These are phyloP conservation scores for Helichrysum umbraculigerum DNA, from an alignment of 129 eudicot species.

Conservation along the genomic window DNA sequence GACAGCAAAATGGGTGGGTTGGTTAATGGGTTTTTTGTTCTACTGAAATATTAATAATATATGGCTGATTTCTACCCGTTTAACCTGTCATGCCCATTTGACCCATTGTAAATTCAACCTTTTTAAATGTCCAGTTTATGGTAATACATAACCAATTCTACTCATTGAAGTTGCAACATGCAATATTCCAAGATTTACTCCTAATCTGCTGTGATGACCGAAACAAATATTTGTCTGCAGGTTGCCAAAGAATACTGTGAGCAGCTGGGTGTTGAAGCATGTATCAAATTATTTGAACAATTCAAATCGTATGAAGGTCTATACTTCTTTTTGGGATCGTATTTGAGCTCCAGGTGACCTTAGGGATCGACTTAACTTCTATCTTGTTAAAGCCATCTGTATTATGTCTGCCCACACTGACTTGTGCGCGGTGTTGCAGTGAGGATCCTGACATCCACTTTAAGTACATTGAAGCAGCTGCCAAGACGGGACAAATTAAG, in stretches of 20 bases:
- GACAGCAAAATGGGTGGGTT: not conserved
- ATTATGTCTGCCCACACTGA: not conserved
- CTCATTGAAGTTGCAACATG: not conserved
- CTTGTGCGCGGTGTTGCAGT: constrained; percentile 34
- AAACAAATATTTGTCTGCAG: constrained; percentile 33
- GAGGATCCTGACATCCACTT: constrained; percentile 95
- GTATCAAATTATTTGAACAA: constrained; percentile 86
- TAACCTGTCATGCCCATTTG: not conserved
- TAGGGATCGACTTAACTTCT: not conserved
- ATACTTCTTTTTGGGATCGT: constrained; percentile 86
- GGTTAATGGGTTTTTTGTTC: not conserved
- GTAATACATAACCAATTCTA: not conserved
- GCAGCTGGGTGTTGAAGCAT: constrained; percentile 78
- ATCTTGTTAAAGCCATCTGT: not conserved
- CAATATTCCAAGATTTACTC: not conserved
- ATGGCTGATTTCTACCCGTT: not conserved
- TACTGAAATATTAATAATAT: no score
- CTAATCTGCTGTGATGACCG: not conserved
- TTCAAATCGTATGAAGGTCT: constrained; percentile 85
- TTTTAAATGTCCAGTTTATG: not conserved
- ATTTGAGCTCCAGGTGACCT: constrained; percentile 82
- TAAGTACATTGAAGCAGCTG: constrained; percentile 91
- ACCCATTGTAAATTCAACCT: no score
- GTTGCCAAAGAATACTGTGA: constrained; percentile 89
- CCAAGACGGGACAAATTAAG: constrained; percentile 94